Evolutionary conservation across 805 yeast genomes (phyloP).

Genomic region (Phaffomyces opuntiae): DNA sequence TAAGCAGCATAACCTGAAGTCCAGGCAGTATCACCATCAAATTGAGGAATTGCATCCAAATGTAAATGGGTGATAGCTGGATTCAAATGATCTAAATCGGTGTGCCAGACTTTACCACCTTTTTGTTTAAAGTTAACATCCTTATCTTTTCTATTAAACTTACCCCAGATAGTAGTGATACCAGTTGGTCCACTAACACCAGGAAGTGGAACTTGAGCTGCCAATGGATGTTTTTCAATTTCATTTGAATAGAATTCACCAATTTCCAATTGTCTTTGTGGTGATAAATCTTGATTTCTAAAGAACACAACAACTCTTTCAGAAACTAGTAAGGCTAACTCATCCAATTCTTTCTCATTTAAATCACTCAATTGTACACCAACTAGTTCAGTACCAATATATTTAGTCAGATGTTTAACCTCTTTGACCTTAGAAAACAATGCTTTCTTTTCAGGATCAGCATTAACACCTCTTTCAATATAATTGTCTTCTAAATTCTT

Average conservation of each 20-base stretch:
- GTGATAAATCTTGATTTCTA: constrained; percentile 14
- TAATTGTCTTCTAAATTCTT: constrained; percentile 26
- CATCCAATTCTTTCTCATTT: constrained; percentile 38
- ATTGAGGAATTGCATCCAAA: constrained; percentile 39
- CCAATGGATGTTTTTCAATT: constrained; percentile 35
- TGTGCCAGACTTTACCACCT: constrained; percentile 35
- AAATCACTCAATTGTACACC: constrained; percentile 39
- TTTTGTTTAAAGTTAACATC: constrained; percentile 3
- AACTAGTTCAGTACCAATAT: constrained; percentile 43
- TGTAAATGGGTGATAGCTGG: constrained; percentile 49
- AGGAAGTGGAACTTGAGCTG: constrained; percentile 27
- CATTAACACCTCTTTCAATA: constrained; percentile 30
- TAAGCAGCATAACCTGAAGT: constrained; percentile 50
- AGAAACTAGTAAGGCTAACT: constrained; percentile 39
- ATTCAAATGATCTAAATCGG: constrained; percentile 51
- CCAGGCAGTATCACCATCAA: constrained; percentile 55
- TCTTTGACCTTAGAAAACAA: constrained; percentile 34
- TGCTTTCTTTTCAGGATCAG: constrained; percentile 37
- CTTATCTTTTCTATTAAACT: constrained; percentile 19
- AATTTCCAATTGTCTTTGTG: constrained; percentile 13
- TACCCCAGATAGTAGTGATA: constrained; percentile 30
- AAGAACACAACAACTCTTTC: constrained; percentile 47
- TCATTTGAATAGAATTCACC: constrained; percentile 24
- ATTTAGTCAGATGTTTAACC: constrained; percentile 36
- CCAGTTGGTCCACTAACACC: constrained; percentile 22